Evolutionary conservation across 805 yeast genomes (phyloP).

Genomic region (Pichia paraexigua): DNA sequence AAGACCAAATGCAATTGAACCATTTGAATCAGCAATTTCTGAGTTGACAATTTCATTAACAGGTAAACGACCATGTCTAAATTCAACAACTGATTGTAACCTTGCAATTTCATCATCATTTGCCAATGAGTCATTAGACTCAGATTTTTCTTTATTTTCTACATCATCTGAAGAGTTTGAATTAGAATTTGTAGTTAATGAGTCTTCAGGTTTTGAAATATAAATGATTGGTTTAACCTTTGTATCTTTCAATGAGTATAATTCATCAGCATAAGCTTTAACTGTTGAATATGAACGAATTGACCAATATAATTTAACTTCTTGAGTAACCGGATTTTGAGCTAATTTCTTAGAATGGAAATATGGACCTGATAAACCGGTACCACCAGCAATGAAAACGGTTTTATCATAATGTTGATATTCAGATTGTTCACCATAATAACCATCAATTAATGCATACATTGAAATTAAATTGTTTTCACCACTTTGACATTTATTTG

Average conservation of each 20-base stretch:
- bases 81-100: slow-evolving; percentile 32
- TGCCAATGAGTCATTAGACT: not conserved
- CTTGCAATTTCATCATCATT: slow-evolving; percentile 10
- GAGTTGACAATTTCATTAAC: slow-evolving; percentile 27
- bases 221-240: slow-evolving; percentile 33
- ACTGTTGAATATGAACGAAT: slow-evolving; percentile 46
- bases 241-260: slow-evolving; percentile 26
- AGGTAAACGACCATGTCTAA: slow-evolving; percentile 39
- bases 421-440: slow-evolving; percentile 55
- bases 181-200: not conserved
- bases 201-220: slow-evolving; percentile 29
- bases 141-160: not conserved
- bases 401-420: slow-evolving; percentile 45
- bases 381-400: slow-evolving; percentile 64
- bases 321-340: slow-evolving; percentile 23
- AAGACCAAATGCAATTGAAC: slow-evolving; percentile 38
- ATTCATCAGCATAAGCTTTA: slow-evolving; percentile 42
- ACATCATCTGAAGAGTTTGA: not conserved
- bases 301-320: slow-evolving; percentile 53
- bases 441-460: slow-evolving; percentile 53
- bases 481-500: slow-evolving; percentile 21
- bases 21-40: slow-evolving; percentile 32
- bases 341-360: slow-evolving; percentile 34
- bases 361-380: slow-evolving; percentile 58
- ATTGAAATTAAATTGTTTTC: slow-evolving; percentile 18